Evolutionary conservation across 2,329 filamentous ascomycete genomes (phyloP).

Genomic region (Neofusicoccum kwambonambiense): DNA sequence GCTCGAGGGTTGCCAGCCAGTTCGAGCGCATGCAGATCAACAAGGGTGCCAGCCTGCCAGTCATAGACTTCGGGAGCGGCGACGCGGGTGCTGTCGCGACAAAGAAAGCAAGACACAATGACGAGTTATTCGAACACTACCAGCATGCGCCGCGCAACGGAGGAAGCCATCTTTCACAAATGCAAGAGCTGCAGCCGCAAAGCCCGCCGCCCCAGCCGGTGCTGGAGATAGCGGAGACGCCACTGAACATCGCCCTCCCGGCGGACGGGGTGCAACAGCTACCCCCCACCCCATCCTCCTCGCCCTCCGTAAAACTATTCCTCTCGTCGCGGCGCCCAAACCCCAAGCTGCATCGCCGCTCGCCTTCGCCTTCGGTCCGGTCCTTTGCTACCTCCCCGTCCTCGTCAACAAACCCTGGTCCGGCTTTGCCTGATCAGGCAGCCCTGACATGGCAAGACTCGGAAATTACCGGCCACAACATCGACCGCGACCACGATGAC

Average conservation of each 20-base stretch:
- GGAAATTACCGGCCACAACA: conserved; percentile 61
- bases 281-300: conserved; percentile 16
- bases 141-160: not conserved
- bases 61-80: conserved; percentile 8
- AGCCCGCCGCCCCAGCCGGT: conserved; percentile 13
- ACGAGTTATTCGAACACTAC: not conserved
- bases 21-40: conserved; percentile 11
- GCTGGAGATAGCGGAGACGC: conserved; percentile 16
- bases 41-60: not conserved
- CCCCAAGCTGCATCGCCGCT: not conserved
- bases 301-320: conserved; percentile 17
- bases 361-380: conserved; percentile 3
- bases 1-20: conserved; percentile 10
- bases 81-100: not conserved
- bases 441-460: conserved; percentile 56
- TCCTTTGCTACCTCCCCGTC: not conserved
- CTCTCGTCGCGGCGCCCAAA: conserved; percentile 15
- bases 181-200: not conserved
- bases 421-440: conserved; percentile 30
- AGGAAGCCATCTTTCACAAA: not conserved
- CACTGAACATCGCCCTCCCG: not conserved
- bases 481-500: conserved; percentile 55
- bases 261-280: not conserved
- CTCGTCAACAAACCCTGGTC: not conserved
- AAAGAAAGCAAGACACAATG: conserved; percentile 12